These are phyloP conservation scores for Nothomitra cinnamomea DNA, from an alignment of 2,329 filamentous ascomycete genomes.

Conservation along the genomic window DNA sequence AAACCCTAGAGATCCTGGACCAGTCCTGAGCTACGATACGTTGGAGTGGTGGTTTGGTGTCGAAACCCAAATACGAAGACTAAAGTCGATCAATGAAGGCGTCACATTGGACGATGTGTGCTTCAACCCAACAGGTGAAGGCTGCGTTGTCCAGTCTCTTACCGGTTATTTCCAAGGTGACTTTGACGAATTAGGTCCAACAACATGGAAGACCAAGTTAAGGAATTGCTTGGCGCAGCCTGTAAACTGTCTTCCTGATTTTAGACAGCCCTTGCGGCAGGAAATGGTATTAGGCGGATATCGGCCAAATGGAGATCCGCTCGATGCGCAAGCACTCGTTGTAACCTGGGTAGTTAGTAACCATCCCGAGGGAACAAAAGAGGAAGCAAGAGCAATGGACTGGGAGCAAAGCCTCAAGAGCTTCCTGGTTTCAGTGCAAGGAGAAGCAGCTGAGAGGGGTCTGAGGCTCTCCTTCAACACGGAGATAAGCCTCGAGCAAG, in stretches of 20 bases:
- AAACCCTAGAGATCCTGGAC: conserved; percentile 41
- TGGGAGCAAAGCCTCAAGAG: conserved; percentile 71
- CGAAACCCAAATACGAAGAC: conserved; percentile 55
- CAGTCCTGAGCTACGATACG: conserved; percentile 77
- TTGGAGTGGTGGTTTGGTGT: conserved; percentile 88
- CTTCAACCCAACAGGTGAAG: conserved; percentile 79
- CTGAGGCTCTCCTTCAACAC: conserved; percentile 86
- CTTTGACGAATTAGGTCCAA: conserved; percentile 40
- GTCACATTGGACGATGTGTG: conserved; percentile 70
- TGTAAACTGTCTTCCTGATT: conserved; percentile 70
- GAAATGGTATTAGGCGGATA: conserved; percentile 77
- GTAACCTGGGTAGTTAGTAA: conserved; percentile 94
- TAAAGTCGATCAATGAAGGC: conserved; percentile 52
- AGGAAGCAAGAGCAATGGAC: conserved; percentile 60
- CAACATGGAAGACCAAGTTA: conserved; percentile 56
- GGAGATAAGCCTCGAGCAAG: conserved; percentile 85
- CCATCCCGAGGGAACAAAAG: conserved; percentile 52
- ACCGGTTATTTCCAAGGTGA: conserved; percentile 69
- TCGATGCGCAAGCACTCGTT: conserved; percentile 64
- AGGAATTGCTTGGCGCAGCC: conserved; percentile 61
- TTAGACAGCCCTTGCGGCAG: conserved; percentile 74
- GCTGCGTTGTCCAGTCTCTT: conserved; percentile 87
- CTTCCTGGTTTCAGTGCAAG: conserved; percentile 58
- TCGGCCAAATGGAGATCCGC: conserved; percentile 43
- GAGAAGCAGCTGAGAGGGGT: conserved; percentile 60